phyloP scores from a whole-genome alignment of 768 basidiomycete genomes.

The Leccinum fibrillosum region DNA sequence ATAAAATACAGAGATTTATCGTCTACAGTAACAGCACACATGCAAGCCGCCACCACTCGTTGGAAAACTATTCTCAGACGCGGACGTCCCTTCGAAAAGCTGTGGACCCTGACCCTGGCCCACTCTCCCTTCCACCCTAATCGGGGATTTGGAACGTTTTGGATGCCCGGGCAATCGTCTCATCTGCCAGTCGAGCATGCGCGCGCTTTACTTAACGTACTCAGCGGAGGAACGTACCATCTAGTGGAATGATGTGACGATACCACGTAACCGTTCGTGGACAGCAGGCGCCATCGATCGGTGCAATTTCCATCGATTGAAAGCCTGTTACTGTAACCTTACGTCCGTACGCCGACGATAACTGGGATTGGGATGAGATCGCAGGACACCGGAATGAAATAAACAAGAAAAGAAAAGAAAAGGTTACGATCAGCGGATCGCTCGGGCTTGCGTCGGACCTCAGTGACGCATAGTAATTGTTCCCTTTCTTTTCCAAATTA shows the following conservation, averaged over 20 bases:
- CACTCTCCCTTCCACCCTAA: not conserved
- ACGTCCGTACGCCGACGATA: conserved; percentile 22
- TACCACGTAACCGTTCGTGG: conserved; percentile 7
- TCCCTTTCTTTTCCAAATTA: conserved; percentile 6
- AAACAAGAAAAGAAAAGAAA: not conserved
- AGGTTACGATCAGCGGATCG: conserved; percentile 17
- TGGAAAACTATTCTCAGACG: not conserved
- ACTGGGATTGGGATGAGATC: not conserved
- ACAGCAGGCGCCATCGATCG: conserved; percentile 17
- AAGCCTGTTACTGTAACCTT: not conserved
- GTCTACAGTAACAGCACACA: not conserved
- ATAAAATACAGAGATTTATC: not conserved
- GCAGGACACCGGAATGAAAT: not conserved
- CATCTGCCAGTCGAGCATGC: not conserved
- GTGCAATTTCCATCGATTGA: conserved; percentile 16
- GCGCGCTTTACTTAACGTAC: not conserved
- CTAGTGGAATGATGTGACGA: not conserved
- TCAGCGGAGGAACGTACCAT: not conserved
- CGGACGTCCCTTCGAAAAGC: not conserved
- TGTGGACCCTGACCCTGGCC: not conserved
- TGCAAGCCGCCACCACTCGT: not conserved
- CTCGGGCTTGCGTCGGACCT: not conserved
- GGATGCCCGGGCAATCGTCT: not conserved
- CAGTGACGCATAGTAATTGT: not conserved
- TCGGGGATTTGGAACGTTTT: not conserved